Base-by-base conservation (phyloP, 2,329 filamentous ascomycete species). In the Trichoderma atroviride region DNA sequence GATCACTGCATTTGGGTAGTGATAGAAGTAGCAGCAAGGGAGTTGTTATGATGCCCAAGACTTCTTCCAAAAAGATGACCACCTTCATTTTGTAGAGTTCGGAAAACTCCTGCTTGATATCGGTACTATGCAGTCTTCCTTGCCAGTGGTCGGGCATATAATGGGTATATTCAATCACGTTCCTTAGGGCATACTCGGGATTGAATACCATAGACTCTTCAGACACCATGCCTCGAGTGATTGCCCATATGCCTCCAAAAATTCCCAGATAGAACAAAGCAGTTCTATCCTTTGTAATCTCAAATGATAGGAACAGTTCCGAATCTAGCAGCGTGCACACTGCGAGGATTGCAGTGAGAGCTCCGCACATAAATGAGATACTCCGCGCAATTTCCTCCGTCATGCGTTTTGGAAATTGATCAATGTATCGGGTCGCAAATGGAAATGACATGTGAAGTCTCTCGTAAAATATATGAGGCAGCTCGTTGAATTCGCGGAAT, bases 401-500 rank as follows among this genome's bases (percentile, higher is more conserved):
- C 81, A 97, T 97, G 77, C 94, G 90, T 78, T 98, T 98, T 0
- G 96, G 96, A 71, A 99, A 99, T 73, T 98, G 95, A 72, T 97
- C 93, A 31, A 99, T 87, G 75, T 99, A 99, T 59, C 93, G 89
- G 40, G 91, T 93, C 2, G 96, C 95, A 77, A 93, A 97, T 0
- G 95, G 94, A 76, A 96, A 94, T 0, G 96, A 97, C 91, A 98
- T 96, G 73, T 97, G 94, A 53, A 95, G 84, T 24, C 96, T 89
- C 72, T 95, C 92, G 70, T 94, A 88, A 75, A 98, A 99, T 2
- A 98, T 85, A 79, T 99, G 96, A 69, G 91, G 91, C 1, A 99
- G 85, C 79, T 99, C 96, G 76, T 99, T 99, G 85, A 98, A 99
- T 78, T 98, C 95, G 59, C 96, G 91, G 72, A 99, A 97, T 76